These are phyloP conservation scores for Collybia mongolica DNA, from an alignment of 768 basidiomycete genomes.

Conservation along the genomic window DNA sequence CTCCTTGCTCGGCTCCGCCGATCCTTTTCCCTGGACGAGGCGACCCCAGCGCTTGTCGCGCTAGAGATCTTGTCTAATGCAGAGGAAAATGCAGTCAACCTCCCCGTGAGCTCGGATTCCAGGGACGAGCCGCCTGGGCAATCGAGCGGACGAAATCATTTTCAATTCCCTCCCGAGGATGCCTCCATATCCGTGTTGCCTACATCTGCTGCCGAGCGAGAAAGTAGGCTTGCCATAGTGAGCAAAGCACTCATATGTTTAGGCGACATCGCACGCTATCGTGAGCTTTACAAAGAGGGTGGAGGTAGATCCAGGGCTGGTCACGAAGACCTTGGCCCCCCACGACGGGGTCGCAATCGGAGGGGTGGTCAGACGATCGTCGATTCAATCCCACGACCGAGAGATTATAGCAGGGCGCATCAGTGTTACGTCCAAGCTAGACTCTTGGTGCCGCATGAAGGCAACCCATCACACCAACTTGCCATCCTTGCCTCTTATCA, in stretches of 20 bases:
- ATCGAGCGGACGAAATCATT: constrained; percentile 49
- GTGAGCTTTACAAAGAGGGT: constrained; percentile 83
- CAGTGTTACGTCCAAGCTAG: constrained; percentile 87
- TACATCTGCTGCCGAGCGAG: constrained; percentile 50
- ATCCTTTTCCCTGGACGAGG: constrained; percentile 69
- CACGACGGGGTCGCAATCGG: constrained; percentile 42
- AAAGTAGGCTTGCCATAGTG: constrained; percentile 67
- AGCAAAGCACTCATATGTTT: constrained; percentile 89
- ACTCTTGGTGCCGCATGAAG: constrained; percentile 79
- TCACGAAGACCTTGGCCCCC: constrained; percentile 54
- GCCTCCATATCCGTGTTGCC: constrained; percentile 32
- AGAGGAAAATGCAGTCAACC: constrained; percentile 27
- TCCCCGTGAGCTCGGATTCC: constrained; percentile 15
- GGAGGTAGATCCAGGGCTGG: constrained; percentile 65
- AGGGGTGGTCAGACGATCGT: constrained; percentile 45
- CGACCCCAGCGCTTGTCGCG: constrained; percentile 49
- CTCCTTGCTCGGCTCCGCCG: constrained; percentile 75
- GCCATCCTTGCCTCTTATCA: constrained; percentile 89
- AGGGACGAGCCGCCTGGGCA: constrained; percentile 22
- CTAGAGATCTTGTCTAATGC: constrained; percentile 52
- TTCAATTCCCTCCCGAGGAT: constrained; percentile 64
- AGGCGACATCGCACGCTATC: constrained; percentile 93
- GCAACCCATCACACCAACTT: constrained; percentile 94
- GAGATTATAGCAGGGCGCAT: constrained; percentile 73
- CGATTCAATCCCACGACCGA: constrained; percentile 51